Base-by-base conservation (phyloP, 139 green algal species). In the Eudorina sp. region DNA sequence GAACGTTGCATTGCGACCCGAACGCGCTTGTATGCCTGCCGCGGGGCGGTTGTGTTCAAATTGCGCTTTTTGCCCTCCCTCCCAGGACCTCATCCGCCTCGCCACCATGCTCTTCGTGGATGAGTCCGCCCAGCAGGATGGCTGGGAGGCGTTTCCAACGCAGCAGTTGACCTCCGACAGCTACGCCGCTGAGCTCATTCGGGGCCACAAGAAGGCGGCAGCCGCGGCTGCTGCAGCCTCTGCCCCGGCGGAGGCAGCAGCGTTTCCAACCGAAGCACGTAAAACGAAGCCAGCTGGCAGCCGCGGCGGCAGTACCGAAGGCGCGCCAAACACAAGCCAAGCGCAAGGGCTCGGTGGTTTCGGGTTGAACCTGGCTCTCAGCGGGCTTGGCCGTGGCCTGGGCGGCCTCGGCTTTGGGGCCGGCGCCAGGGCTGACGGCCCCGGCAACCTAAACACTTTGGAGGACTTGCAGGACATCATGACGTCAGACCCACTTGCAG, bases 141-240 rank as follows among this genome's bases (percentile, higher is more conserved):
- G 93, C 19, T 96, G 94, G 95, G 91, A 96, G 89, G 90, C 92
- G 1, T 94, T 97, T n/a, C 92, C 94, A 3, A 84, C 91, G 14
- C 43, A 88, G 23, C 76, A 86, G 55, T 53, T 87, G 27, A 93
- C 89, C 3, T 51, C 90, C 23, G 86, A 91, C 23, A 78, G 83
- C 25, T 93, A 93, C 75, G 82, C 62, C 0, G 45, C 55, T 1
- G 89, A 93, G 85, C 75, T 93, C 45, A 62, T 78, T 53, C 75
- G 73, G 7, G 72, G 74, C n/a, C 73, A 60, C 55, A 73, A 36
- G 2, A 82, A 51, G 53, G 53, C 84, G 23, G 43, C 40, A 62
- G 70, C 53, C 0, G 80, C 60, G 4, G 55, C n/a, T 14, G 64
- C 34, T 0, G n/a, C 60, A 41, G 36, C 68, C 38, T 23, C 23